Evolutionary conservation across 2,329 filamentous ascomycete genomes (phyloP).

Genomic region (Thielaviopsis punctulata): DNA sequence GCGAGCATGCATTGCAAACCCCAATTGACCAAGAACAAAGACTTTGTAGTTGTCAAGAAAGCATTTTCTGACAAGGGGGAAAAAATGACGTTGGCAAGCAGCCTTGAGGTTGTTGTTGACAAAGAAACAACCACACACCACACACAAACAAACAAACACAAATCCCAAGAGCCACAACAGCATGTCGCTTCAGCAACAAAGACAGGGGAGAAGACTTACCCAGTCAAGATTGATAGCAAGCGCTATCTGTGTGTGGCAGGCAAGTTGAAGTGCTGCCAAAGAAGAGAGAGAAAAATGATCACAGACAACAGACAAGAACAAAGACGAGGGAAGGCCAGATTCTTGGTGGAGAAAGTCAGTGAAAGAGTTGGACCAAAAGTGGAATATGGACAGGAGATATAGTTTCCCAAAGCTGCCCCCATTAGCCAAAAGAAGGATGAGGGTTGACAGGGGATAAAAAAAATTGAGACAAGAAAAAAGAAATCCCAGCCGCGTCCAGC

Average conservation of each 20-base stretch:
- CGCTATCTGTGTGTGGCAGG: background rate
- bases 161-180: no score
- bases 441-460: conserved; percentile 6
- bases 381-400: conserved; percentile 10
- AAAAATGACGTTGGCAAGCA: background rate
- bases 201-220: conserved; percentile 2
- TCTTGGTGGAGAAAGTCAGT: background rate
- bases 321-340: conserved; percentile 1
- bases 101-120: background rate
- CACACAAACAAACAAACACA: no score
- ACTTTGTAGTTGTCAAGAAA: background rate
- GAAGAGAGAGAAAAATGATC: background rate
- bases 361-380: background rate
- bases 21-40: background rate
- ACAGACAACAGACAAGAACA: conserved; percentile 1
- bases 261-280: background rate
- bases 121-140: background rate
- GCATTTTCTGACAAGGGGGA: background rate
- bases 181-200: background rate
- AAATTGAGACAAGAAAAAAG: conserved; percentile 1
- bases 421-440: conserved; percentile 8
- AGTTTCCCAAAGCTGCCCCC: conserved; percentile 5
- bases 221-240: background rate
- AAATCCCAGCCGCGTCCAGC: background rate
- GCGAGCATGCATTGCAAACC: background rate